Conservation (phyloP, 352 stramenopile genomes). For the Phytophthora boehmeriae region DNA sequence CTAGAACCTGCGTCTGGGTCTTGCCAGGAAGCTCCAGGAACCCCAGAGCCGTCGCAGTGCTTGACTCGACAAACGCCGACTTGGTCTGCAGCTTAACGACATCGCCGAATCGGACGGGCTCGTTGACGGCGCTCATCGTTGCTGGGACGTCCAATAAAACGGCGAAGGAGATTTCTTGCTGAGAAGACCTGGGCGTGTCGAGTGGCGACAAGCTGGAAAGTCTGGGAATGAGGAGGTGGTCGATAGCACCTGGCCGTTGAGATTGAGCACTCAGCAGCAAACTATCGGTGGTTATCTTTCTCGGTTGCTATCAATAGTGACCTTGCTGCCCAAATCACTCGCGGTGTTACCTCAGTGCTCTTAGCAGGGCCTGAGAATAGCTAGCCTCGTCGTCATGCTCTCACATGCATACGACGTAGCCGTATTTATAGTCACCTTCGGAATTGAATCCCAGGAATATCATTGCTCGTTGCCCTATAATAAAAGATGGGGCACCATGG, state of each 20-base stretch:
- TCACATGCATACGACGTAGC: neutral
- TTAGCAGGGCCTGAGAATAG: constrained; percentile 1
- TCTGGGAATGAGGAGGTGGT: constrained; percentile 28
- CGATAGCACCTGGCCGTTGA: constrained; percentile 19
- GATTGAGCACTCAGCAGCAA: neutral
- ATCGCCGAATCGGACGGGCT: constrained; percentile 58
- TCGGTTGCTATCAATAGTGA: constrained; percentile 33
- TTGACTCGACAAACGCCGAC: constrained; percentile 37
- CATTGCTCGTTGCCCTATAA: no score
- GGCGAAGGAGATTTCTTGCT: no score
- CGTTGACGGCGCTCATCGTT: constrained; percentile 30
- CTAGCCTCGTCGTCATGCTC: neutral
- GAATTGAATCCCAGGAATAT: no score
- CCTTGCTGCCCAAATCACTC: neutral
- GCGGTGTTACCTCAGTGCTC: neutral
- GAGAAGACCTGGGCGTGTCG: constrained; percentile 1
- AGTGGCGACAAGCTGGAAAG: constrained; percentile 29
- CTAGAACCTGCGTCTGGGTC: constrained; percentile 45
- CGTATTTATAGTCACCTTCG: neutral
- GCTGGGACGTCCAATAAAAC: constrained; percentile 5
- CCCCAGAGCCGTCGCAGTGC: constrained; percentile 28
- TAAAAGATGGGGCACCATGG: no score
- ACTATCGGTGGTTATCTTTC: constrained; percentile 17
- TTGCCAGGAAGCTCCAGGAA: constrained; percentile 62
- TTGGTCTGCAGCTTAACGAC: constrained; percentile 54